phyloP scores from a whole-genome alignment of 2,329 filamentous ascomycete genomes.

The Dothistroma pini region DNA sequence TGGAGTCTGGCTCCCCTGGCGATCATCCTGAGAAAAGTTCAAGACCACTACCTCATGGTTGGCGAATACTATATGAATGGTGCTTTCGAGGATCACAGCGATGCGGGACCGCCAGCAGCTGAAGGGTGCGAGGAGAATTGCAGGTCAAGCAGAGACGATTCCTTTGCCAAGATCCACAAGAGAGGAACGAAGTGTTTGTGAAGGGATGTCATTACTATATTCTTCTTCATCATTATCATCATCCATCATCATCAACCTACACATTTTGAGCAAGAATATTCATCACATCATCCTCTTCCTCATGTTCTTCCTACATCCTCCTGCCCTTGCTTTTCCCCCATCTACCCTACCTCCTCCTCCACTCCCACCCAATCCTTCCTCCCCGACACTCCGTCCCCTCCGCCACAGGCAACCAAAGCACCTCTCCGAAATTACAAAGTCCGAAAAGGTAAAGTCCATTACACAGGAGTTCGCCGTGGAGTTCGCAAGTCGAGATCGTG shows the following conservation, averaged over 20 bases:
- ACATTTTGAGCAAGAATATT: neutral
- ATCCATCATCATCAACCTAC: neutral
- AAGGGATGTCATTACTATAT: no score
- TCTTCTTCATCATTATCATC: no score
- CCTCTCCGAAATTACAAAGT: neutral
- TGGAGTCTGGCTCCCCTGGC: neutral
- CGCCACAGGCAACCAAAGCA: neutral
- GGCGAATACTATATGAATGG: conserved; percentile 4
- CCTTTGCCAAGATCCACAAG: no score
- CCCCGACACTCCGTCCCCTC: neutral
- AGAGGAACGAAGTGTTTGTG: no score
- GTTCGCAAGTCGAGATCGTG: neutral
- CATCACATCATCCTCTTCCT: neutral
- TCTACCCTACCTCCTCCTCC: neutral
- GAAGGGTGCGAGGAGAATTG: neutral
- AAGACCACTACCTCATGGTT: neutral
- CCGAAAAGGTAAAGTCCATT: neutral
- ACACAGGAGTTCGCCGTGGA: neutral
- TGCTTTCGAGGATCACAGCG: neutral
- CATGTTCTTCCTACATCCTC: no score
- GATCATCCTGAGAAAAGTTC: neutral
- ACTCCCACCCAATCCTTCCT: neutral
- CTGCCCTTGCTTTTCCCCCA: neutral
- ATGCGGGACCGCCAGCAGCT: neutral
- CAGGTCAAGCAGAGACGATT: neutral